Base-by-base conservation (phyloP, 495 filamentous ascomycete genomes). In the Cercophora newfieldiana region DNA sequence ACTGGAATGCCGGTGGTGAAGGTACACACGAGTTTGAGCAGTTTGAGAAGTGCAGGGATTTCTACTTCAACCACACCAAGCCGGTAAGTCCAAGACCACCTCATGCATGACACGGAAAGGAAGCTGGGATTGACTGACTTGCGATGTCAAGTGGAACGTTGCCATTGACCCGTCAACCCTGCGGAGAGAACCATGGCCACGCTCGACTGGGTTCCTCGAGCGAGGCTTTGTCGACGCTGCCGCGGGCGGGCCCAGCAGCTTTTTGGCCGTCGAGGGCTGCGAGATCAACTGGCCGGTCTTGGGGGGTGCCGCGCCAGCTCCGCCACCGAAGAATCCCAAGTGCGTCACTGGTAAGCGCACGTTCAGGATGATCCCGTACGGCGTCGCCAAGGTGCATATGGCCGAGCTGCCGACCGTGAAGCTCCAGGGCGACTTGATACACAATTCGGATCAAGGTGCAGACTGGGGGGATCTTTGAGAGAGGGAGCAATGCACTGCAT, bases 371-470 rank as follows among this genome's bases (percentile, higher is more conserved):
- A 78, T 82, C 62, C 86, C 86, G 29, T 86, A 86, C 72, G 86
- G 81, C 3, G 79, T 77, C 66, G 80, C 83, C 54, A 87, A 87
- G 76, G 65, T 86, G 58, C 85, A 86, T 71, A 86, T 88, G 79
- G 80, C 82, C 10, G 83, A 88, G 66, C 71, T 89, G 63, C 86
- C 86, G 8, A 56, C 68, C 8, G 65, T 78, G 18, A 50, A 72
- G 59, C 48, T 72, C 16, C 50, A 7, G 10, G 7, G 50, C 21
- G 2, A 10, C 22, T 53, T 7, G 25, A 53, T 7, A 19, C 21
- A 53, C 10, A 7, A 53, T 53, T 8, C 21, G 50, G 25, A 26
- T 26, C n/a, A 7, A 26, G 50, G 5, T 8, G 50, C 50, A 22
- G 37, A 44, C 10, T 53, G 50, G 50, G 50, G 50, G 50, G 21